Evolutionary conservation across 1,284 basidiomycete species (phyloP), one percentile per base, ranked within the genome.

Genomic region (Pterula multifida): DNA sequence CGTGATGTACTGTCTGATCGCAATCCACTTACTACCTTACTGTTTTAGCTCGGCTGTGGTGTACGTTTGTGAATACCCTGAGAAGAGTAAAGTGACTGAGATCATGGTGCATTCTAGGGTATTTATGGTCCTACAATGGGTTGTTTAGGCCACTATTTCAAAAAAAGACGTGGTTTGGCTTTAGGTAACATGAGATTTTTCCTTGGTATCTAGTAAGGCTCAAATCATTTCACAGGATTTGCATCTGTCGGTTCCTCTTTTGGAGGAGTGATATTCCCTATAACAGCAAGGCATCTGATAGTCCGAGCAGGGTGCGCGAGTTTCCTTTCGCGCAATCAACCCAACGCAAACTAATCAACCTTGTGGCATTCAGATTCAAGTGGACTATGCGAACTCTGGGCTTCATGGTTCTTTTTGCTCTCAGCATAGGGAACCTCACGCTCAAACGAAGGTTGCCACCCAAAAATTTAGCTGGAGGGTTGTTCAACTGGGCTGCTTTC

Each of bases 341-440:
- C n/a, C n/a, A n/a, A n/a, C n/a, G n/a, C n/a, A n/a, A n/a, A n/a
- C n/a, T n/a, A n/a, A n/a, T n/a, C n/a, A n/a, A n/a, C n/a, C n/a
- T n/a, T n/a, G n/a, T n/a, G 21, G 35, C 17, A 4, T 36, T 17
- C 36, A 73, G 73, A 0, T 77, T 76, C 58, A 62, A 61, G 21
- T 78, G 76, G 75, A 73, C 75, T 0, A 73, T 78, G 68, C 67
- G 75, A 17, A 68, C 75, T 39, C 54, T 77, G 12, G 75, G 67
- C 0, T 73, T 75, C 56, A 68, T 78, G 21, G 57, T 76, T 4
- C 47, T 75, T 6, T 54, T 62, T 19, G 58, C 63, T 6, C 58
- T 77, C 2, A 62, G 64, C 1, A 53, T 71, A 15, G 63, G 69
- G 9, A 72, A 74, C 59, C 50, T 74, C 60, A 63, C 68, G 1